phyloP scores from a whole-genome alignment of 2,329 filamentous ascomycete genomes.

The Emmonsia crescens region DNA sequence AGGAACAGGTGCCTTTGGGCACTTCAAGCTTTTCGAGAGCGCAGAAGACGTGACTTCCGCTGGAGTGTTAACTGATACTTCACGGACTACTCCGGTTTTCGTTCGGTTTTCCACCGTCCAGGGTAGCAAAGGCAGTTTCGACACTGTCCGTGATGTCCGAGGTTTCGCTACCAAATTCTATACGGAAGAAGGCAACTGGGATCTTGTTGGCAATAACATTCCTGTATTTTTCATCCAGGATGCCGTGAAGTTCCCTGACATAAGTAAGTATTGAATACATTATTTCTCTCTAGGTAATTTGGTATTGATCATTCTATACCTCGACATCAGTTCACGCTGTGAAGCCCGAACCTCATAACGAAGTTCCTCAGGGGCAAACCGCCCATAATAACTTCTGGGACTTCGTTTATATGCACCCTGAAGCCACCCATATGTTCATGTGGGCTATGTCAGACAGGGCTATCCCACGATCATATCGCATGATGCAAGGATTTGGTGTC shows the following conservation, averaged over 20 bases:
- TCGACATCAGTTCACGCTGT: constrained; percentile 36
- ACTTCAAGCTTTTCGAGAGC: constrained; percentile 55
- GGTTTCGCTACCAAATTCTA: constrained; percentile 73
- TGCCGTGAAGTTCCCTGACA: constrained; percentile 61
- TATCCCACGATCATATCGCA: constrained; percentile 64
- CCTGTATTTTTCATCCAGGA: constrained; percentile 70
- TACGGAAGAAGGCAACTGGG: constrained; percentile 67
- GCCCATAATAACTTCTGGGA: constrained; percentile 73
- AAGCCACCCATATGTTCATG: constrained; percentile 69
- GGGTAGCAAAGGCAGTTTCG: constrained; percentile 62
- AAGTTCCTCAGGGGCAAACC: constrained; percentile 58
- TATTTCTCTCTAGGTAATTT: background rate
- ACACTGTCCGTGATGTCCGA: constrained; percentile 73
- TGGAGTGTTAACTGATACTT: constrained; percentile 56
- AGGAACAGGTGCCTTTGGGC: constrained; percentile 54
- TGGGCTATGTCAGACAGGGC: constrained; percentile 67
- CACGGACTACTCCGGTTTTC: constrained; percentile 54
- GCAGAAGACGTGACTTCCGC: constrained; percentile 53
- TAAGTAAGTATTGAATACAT: constrained; percentile 30
- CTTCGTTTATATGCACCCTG: constrained; percentile 55
- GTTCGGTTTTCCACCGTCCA: constrained; percentile 69
- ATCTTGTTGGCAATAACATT: constrained; percentile 63
- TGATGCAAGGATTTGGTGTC: constrained; percentile 81
- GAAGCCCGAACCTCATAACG: constrained; percentile 61
- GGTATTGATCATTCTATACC: constrained; percentile 6